Percentiles rank a stretch among this genome's conserved stretches.
phyloP scores from a whole-genome alignment of 805 yeast genomes.

The Yamadazyma olivae region DNA sequence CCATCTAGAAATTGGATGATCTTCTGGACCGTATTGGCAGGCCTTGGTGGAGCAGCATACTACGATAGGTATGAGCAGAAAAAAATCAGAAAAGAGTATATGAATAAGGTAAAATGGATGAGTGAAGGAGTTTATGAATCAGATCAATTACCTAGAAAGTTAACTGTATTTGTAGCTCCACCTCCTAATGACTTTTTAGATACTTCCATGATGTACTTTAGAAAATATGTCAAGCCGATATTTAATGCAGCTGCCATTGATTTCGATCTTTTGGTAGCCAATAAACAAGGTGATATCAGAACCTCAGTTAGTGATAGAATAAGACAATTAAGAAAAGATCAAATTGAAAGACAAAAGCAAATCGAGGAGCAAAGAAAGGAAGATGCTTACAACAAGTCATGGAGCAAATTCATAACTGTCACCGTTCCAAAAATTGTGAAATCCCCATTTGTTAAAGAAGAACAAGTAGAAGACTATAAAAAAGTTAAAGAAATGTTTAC shows the following conservation, averaged over 20 bases:
- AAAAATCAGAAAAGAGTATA: conserved; percentile 61
- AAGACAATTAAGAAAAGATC: conserved; percentile 58
- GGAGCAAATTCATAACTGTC: conserved; percentile 24
- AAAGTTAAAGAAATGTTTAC: conserved; percentile 31
- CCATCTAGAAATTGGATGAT: conserved; percentile 95
- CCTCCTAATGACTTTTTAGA: conserved; percentile 92
- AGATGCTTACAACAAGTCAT: conserved; percentile 18
- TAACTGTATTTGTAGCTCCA: conserved; percentile 88
- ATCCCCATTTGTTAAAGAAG: conserved; percentile 7
- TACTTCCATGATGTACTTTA: conserved; percentile 67
- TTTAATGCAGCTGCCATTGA: conserved; percentile 82
- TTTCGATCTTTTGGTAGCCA: conserved; percentile 71
- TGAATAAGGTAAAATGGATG: conserved; percentile 52
- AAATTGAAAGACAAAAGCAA: conserved; percentile 4
- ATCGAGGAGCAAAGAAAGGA: conserved; percentile 3
- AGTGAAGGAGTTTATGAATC: conserved; percentile 46
- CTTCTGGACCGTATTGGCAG: conserved; percentile 71
- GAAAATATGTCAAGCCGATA: conserved; percentile 80
- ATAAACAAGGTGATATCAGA: conserved; percentile 88
- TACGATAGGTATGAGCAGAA: conserved; percentile 79
- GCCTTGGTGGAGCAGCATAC: conserved; percentile 67
- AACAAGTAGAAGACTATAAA: conserved; percentile 16
- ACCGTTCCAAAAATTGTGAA: conserved; percentile 11
- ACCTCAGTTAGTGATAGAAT: conserved; percentile 77
- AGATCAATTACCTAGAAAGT: conserved; percentile 62